These are phyloP conservation scores for Radiomyces spectabilis DNA, from an alignment of 192 early-diverging fungal species.

Conservation along the genomic window DNA sequence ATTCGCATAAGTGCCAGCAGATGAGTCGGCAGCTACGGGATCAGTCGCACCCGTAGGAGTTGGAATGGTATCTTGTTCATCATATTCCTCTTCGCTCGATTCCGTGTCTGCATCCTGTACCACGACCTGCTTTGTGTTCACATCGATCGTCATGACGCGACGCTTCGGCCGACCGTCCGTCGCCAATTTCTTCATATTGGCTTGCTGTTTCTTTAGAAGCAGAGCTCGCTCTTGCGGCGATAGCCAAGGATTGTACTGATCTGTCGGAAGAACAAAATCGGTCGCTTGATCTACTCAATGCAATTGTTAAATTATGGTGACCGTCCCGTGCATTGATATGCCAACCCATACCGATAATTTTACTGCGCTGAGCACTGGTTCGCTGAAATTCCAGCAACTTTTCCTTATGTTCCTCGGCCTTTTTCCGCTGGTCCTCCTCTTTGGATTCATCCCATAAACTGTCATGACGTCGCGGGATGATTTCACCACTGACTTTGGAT, in stretches of 20 bases:
- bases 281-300: constrained; percentile 35
- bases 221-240: constrained; percentile 36
- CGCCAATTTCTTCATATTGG: constrained; percentile 35
- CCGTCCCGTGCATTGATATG: not conserved
- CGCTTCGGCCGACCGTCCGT: constrained; percentile 22
- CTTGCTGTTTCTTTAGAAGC: constrained; percentile 31
- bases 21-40: no score
- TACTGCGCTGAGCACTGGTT: constrained; percentile 35
- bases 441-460: constrained; percentile 21
- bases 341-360: constrained; percentile 24
- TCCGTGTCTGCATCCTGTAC: constrained; percentile 25
- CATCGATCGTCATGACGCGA: constrained; percentile 46
- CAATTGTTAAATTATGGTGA: not conserved
- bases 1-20: constrained; percentile 24
- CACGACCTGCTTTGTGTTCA: constrained; percentile 30
- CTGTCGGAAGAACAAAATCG: constrained; percentile 45
- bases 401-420: constrained; percentile 38
- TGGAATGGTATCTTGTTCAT: not conserved
- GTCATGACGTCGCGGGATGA: constrained; percentile 7
- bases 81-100: constrained; percentile 25
- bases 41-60: not conserved
- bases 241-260: constrained; percentile 43
- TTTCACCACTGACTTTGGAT: constrained; percentile 34
- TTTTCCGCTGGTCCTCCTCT: constrained; percentile 12
- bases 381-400: constrained; percentile 39